Base-by-base conservation (phyloP, 257 asterid species). In the Ajuga chamaepitys region DNA sequence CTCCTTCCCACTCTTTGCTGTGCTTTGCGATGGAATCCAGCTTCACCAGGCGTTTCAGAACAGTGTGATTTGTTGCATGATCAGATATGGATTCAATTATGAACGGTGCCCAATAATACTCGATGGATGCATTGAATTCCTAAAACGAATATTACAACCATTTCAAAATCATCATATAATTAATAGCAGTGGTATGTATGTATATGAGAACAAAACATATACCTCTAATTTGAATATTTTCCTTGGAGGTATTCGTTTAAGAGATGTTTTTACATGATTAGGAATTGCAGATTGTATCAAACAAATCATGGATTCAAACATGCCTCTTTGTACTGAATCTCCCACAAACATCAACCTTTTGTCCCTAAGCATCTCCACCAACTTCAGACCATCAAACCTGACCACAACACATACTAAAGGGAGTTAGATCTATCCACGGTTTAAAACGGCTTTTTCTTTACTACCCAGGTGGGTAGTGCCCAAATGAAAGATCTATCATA, bases 71-170 rank as follows among this genome's bases (percentile, higher is more conserved):
- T 2, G 85, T 83, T 14, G 94, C 96, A 16, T 87, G 89, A 68
- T 93, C 99, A 50, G 97, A 87, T 68, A 85, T 83, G 0, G 99
- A 93, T 46, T 93, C 99, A 0, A 88, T 77, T 8, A 89, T 64
- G 77, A 93, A 93, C 3, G 99, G 96, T 21, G 99, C 99, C 99
- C 99, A 89, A n/a, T 89, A 93, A 77, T 84, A 93, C 81, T 93
- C 99, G 0, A 93, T 83, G 1, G 95, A 38, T 38, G 94, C 88
- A 73, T 93, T 93, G 81, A 71, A 87, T 34, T 79, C 96, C n/a
- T n/a, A n/a, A n/a, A n/a, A n/a, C n/a, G n/a, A n/a, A n/a, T n/a
- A n/a, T n/a, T n/a, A n/a, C n/a, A n/a, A n/a, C n/a, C n/a, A n/a
- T n/a, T n/a, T n/a, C n/a, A n/a, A n/a, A n/a, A n/a, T n/a, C n/a